Base-by-base conservation (phyloP, 2,329 filamentous ascomycete genomes). In the Rosellinia necatrix region DNA sequence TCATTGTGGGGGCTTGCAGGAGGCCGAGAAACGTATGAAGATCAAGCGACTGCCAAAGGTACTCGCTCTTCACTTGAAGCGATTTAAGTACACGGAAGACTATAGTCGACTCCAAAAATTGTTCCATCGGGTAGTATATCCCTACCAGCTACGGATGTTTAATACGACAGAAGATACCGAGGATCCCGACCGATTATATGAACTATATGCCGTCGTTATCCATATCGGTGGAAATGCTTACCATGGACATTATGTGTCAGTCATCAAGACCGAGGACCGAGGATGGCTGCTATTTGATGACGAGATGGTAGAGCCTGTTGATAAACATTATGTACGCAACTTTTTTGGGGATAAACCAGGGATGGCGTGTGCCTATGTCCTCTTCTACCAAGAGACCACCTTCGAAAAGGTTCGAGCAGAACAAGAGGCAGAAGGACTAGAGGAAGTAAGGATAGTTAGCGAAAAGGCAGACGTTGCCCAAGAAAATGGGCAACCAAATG, bases 1-100 rank as follows among this genome's bases (percentile, higher is more conserved):
- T 71, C 92, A 92, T 66, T 99, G 94, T 66, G 94, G 94, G 49
- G 94, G 94, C 2, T 78, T 99, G 52, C 94, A 99, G 74, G 94
- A 99, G 75, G 94, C 94, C 0, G 94, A 99, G 74, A 99, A 97
- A 78, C 85, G 94, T 62, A 99, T 99, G 94, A 99, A 97, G 79
- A 93, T 99, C 66, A 97, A 99, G 78, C 85, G 90, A 49, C 76
- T 97, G 69, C 94, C 94, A 3, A 92, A 91, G 69, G 91, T 99
- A 57, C 76, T 99, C 61, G 92, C 94, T 4, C 77, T 99, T 55
- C 94, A 99, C 70, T 76, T 99, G 60, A 99, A 99, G 76, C 86
- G 94, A 53, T 99, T 99, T 80, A 97, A 97, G 76, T 99, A 97
- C 71, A 97, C 93, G 2, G 94, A 97, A 70, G 93, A 97, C 72